Evolutionary conservation across 768 basidiomycete genomes (phyloP), one percentile per base, ranked within the genome.

Genomic region (Tricholoma terreum): DNA sequence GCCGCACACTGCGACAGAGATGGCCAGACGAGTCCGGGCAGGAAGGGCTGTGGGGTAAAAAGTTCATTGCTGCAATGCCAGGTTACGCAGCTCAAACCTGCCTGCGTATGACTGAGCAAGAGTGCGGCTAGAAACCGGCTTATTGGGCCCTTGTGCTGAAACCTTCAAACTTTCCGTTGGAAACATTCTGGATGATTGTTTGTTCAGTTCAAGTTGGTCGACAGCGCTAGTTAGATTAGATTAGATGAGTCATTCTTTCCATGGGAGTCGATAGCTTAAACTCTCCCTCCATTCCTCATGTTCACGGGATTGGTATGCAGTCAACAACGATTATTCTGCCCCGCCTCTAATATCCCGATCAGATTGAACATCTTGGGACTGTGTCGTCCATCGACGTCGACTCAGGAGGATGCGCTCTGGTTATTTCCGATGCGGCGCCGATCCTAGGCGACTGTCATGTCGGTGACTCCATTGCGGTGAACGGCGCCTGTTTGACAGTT

Each of bases 381-480:
- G 85, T 99, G 35, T 75, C 81, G 12, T 75, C 77, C 57, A 84
- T 94, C 62, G 73, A 76, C 21, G 77, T 77, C 34, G 89, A 93
- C 64, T 72, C 71, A 14, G 85, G 84, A 12, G 94, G 96, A 6
- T 97, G 92, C 73, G 87, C 87, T 2, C 77, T 98, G 49, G 88
- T 84, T 9, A 87, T 99, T 70, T 75, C 81, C 15, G 73, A 92
- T 58, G 80, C 89, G 3, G 82, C 77, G 0, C 77, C 83, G 4
- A 88, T 99, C 65, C 78, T 99, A 2, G 84, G 69, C 4, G 97
- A 99, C 69, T 98, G 94, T 75, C 84, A 88, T 61, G 78, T 94
- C 52, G 97, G 97, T 2, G 97, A 98, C 77, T 95, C 93, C 22
- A 98, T 96, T 54, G 89, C 90, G 40, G 88, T 94, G 61, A 90